Evolutionary conservation across 192 early-diverging fungal species (phyloP), one percentile per base, ranked within the genome.

Genomic region (Geosiphon pyriformis): DNA sequence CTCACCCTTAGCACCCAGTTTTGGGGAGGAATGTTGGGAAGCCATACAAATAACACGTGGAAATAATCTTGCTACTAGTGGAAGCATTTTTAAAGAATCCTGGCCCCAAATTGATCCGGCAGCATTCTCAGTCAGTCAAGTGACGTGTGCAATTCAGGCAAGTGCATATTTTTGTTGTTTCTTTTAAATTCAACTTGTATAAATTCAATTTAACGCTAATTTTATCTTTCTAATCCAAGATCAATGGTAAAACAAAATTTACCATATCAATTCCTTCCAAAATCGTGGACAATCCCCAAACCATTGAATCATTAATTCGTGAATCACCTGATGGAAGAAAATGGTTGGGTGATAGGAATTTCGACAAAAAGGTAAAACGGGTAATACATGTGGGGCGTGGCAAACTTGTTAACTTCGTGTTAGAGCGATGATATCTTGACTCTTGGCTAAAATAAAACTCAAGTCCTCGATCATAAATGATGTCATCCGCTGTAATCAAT

Each of bases 191-290:
- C 10, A 63, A 25, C 25, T 15, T 26, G 2, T 15, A 18, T 7
- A 61, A n/a, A 53, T 37, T 30, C 22, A 4, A 56, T 51, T 17
- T 12, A 33, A 53, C 2, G 27, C 27, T 3, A 34, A 29, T 33
- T 11, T 55, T 78, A 56, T 63, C 69, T 52, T 26, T 71, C 68
- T 25, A n/a, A n/a, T n/a, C n/a, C n/a, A 68, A 90, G 82, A 66
- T 92, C 26, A 89, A 96, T 69, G 91, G 94, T 55, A 92, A 92
- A 68, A 83, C 81, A 1, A 77, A 87, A 35, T 89, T 89, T 34
- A 85, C 78, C 48, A 53, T 93, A 4, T 65, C 68, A 20, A 69
- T 85, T 57, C 73, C 83, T 29, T 31, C 57, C 2, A 57, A 67
- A 35, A 61, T 78, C 35, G 25, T 76, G 25, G 31, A 72, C 8